Conservation (phyloP, 192 early-diverging fungal genomes). For the Jimgerdemannia flammicorona region DNA sequence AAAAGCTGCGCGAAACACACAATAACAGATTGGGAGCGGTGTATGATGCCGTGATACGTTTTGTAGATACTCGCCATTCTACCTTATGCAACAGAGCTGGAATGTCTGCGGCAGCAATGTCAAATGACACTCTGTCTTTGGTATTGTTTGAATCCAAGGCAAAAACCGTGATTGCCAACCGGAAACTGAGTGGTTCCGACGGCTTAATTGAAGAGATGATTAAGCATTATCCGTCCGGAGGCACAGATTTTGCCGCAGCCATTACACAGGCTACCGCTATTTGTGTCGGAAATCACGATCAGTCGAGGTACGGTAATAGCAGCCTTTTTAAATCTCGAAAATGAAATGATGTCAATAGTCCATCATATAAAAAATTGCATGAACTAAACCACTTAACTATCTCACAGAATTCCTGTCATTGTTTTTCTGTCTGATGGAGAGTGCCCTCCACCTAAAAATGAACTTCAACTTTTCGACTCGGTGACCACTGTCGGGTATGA, state of each 20-base stretch:
- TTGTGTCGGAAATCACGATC: constrained; percentile 2
- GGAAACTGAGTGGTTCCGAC: constrained; percentile 1
- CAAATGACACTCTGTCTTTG: constrained; percentile 12
- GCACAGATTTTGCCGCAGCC: constrained; percentile 1
- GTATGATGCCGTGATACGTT: constrained; percentile 9
- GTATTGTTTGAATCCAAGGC: constrained; percentile 8
- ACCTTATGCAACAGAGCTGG: neutral
- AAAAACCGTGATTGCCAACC: constrained; percentile 4
- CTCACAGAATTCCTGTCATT: neutral
- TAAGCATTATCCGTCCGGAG: neutral
- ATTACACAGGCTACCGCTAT: constrained; percentile 7
- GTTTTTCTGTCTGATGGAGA: neutral
- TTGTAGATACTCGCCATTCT: constrained; percentile 1
- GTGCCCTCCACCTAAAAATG: neutral
- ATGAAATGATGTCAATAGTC: neutral
- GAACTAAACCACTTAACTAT: neutral
- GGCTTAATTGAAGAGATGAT: constrained; percentile 7
- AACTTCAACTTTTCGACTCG: neutral
- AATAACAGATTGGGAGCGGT: constrained; percentile 20
- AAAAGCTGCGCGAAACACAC: neutral
- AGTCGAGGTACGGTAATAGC: neutral
- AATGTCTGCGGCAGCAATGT: neutral
- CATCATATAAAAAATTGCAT: neutral
- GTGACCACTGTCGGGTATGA: neutral
- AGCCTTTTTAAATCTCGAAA: neutral